These are phyloP conservation scores for Fomitopsis betulina DNA, from an alignment of 1,284 basidiomycete species.

Conservation along the genomic window DNA sequence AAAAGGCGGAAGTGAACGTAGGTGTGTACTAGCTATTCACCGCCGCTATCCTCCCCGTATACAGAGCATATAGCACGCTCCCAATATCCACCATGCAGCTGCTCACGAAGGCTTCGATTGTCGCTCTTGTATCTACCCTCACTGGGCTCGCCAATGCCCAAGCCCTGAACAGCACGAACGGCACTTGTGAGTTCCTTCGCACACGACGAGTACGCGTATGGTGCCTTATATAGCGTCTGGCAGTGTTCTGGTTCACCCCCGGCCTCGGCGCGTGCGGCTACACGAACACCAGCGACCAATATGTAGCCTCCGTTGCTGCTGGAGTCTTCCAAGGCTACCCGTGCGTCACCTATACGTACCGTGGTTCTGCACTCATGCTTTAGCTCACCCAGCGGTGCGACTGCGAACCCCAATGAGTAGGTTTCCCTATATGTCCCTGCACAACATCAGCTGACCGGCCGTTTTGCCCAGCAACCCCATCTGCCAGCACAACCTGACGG, in stretches of 20 bases:
- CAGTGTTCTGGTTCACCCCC: slow-evolving; percentile 34
- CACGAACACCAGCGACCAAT: slow-evolving; percentile 32
- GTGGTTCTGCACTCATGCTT: background rate
- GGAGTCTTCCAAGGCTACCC: slow-evolving; percentile 35
- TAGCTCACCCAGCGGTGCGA: slow-evolving; percentile 12
- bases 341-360: slow-evolving; percentile 18
- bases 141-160: background rate
- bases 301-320: slow-evolving; percentile 37
- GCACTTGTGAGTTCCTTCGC: background rate
- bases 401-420: slow-evolving; percentile 17
- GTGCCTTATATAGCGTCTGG: background rate
- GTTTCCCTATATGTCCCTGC: background rate
- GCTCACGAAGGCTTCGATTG: background rate
- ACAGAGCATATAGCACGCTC: slow-evolving; percentile 12
- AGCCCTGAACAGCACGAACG: background rate
- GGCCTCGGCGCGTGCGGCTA: slow-evolving; percentile 41
- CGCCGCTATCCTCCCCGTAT: background rate
- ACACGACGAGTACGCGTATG: background rate
- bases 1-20: background rate
- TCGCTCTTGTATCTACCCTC: background rate
- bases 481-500: slow-evolving; percentile 25
- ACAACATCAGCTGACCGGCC: background rate
- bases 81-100: slow-evolving; percentile 12
- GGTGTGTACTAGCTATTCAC: background rate
- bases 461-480: slow-evolving; percentile 22